A percentile compares a stretch with the other conserved stretches of the same genome.
phyloP scores from a whole-genome alignment of 2,329 filamentous ascomycete species.

The Clarireedia paspali region DNA sequence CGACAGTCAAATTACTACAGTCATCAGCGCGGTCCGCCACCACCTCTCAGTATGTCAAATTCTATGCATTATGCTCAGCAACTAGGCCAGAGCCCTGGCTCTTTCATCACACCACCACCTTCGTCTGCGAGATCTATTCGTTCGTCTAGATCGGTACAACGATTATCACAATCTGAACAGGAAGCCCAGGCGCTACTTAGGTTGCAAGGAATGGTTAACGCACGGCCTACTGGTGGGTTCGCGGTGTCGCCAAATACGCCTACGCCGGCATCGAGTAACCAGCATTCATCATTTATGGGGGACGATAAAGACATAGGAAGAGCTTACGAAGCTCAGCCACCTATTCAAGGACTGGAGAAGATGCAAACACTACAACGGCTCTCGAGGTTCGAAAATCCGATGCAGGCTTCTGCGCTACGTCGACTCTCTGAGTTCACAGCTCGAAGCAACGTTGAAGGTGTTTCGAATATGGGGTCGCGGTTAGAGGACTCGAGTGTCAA shows the following conservation, averaged over 20 bases:
- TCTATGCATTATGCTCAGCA: slow-evolving; percentile 28
- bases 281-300: background rate
- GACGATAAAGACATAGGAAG: slow-evolving; percentile 9
- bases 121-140: slow-evolving; percentile 8
- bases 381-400: slow-evolving; percentile 26
- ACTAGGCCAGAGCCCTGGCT: slow-evolving; percentile 14
- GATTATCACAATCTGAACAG: slow-evolving; percentile 7
- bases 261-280: background rate
- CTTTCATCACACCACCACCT: slow-evolving; percentile 6
- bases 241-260: background rate
- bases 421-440: slow-evolving; percentile 20
- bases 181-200: slow-evolving; percentile 9
- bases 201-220: slow-evolving; percentile 7
- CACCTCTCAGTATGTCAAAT: slow-evolving; percentile 22
- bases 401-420: slow-evolving; percentile 18
- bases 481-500: slow-evolving; percentile 1
- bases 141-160: background rate
- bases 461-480: background rate
- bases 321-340: background rate
- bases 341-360: slow-evolving; percentile 23
- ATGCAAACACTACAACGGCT: slow-evolving; percentile 29
- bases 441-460: background rate
- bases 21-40: slow-evolving; percentile 17
- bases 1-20: slow-evolving; percentile 17
- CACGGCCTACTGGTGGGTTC: background rate